Evolutionary conservation across 2,329 filamentous ascomycete species (phyloP).

Genomic region (Shiraia sp.): DNA sequence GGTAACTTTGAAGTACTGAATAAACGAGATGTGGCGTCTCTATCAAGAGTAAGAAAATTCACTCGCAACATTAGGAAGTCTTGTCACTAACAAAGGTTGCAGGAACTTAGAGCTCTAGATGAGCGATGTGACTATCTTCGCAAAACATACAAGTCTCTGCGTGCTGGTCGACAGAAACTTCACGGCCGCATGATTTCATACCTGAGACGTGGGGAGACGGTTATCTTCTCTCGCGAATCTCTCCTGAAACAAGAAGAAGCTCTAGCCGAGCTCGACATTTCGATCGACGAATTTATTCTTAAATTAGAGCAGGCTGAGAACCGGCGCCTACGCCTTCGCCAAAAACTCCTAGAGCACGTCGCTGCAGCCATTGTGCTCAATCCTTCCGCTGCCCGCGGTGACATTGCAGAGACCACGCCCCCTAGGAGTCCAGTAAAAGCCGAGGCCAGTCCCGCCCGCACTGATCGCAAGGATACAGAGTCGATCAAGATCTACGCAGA

Average conservation of each 20-base stretch:
- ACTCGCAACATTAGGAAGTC: not conserved
- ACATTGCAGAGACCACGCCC: conserved; percentile 41
- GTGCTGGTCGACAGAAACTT: conserved; percentile 74
- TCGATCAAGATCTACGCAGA: conserved; percentile 51
- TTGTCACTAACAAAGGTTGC: conserved; percentile 20
- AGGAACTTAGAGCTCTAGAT: conserved; percentile 77
- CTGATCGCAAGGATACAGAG: conserved; percentile 45
- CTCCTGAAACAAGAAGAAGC: conserved; percentile 81
- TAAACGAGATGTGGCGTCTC: conserved; percentile 47
- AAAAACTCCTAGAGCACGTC: conserved; percentile 81
- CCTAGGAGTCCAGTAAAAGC: conserved; percentile 45
- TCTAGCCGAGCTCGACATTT: conserved; percentile 73
- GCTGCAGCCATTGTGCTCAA: conserved; percentile 63
- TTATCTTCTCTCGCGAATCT: conserved; percentile 73
- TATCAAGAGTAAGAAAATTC: conserved; percentile 60
- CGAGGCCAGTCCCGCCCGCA: conserved; percentile 35
- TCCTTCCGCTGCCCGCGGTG: conserved; percentile 28
- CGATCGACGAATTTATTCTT: conserved; percentile 78
- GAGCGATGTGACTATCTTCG: conserved; percentile 78
- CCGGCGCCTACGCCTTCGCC: conserved; percentile 71
- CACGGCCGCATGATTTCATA: conserved; percentile 78
- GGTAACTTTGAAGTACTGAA: conserved; percentile 47
- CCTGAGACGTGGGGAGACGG: conserved; percentile 69
- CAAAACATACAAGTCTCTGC: conserved; percentile 74
- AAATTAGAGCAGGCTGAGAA: conserved; percentile 84